Conservation (phyloP, 495 filamentous ascomycete species). For the Zalerion maritima region DNA sequence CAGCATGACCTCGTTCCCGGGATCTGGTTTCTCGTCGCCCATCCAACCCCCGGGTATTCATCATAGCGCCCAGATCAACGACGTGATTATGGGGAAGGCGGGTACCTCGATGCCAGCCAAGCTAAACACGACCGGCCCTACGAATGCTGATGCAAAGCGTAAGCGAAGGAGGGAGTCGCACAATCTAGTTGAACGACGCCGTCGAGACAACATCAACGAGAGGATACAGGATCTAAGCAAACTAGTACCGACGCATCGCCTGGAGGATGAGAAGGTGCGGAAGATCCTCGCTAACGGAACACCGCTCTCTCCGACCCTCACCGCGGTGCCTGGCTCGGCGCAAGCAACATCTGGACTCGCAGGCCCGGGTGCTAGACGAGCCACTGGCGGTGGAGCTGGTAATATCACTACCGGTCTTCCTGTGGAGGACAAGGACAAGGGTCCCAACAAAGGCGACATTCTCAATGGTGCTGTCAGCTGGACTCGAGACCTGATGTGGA, state of each 20-base stretch:
- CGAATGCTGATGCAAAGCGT: conserved; percentile 66
- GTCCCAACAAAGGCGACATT: conserved; percentile 97
- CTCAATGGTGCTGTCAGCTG: conserved; percentile 93
- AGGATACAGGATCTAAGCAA: conserved; percentile 91
- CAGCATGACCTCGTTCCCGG: conserved; percentile 62
- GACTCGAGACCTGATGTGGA: conserved; percentile 97
- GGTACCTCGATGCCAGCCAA: conserved; percentile 42
- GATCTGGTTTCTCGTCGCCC: conserved; percentile 69
- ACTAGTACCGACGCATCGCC: conserved; percentile 77
- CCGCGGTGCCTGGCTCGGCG: conserved; percentile 40
- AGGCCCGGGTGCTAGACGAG: conserved; percentile 68
- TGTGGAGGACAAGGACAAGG: conserved; percentile 94
- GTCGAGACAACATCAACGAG: conserved; percentile 97
- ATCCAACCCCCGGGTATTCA: conserved; percentile 19
- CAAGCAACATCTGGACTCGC: conserved; percentile 84
- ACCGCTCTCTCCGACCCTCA: conserved; percentile 66
- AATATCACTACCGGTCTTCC: conserved; percentile 84
- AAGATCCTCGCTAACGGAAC: conserved; percentile 88
- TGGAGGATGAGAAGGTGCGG: conserved; percentile 93
- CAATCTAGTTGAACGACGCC: conserved; percentile 87
- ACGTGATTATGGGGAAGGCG: conserved; percentile 37
- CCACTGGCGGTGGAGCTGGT: conserved; percentile 47
- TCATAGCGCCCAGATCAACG: conserved; percentile 31
- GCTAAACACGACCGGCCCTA: conserved; percentile 22
- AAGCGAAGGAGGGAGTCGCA: conserved; percentile 84